Evolutionary conservation across 208 protist species (phyloP).

Genomic region (Sergeia podlipaevii): DNA sequence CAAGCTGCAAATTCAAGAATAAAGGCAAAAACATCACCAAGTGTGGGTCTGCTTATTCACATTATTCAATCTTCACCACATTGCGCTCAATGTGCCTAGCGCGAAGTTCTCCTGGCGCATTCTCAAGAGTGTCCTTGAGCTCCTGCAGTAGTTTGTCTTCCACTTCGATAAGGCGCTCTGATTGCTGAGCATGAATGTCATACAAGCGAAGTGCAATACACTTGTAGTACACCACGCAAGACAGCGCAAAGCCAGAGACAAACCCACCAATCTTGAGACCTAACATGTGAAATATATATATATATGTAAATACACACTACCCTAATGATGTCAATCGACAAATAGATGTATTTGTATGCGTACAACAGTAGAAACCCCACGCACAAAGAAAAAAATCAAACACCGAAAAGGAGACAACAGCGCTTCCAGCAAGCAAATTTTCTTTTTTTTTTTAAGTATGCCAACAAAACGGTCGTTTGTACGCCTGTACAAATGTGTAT

Average conservation of each 20-base stretch:
- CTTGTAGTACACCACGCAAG: conserved; percentile 41
- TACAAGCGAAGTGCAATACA: conserved; percentile 41
- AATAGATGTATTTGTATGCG: too few species aligned
- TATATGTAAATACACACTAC: neutral
- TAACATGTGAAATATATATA: conserved; percentile 27
- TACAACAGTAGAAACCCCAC: too few species aligned
- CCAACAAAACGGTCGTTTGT: too few species aligned
- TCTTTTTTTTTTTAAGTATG: too few species aligned
- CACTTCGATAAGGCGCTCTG: conserved; percentile 21
- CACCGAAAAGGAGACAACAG: too few species aligned
- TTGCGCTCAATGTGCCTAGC: neutral
- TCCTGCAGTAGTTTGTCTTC: conserved; percentile 23
- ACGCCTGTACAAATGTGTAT: too few species aligned
- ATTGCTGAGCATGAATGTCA: conserved; percentile 34
- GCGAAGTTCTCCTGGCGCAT: conserved; percentile 5
- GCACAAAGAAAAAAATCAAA: too few species aligned
- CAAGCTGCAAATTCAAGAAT: too few species aligned
- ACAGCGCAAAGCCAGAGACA: conserved; percentile 32
- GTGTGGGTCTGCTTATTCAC: neutral
- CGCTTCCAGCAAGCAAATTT: too few species aligned
- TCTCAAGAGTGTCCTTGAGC: conserved; percentile 12
- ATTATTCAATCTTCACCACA: neutral
- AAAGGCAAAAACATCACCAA: too few species aligned
- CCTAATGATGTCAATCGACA: too few species aligned
- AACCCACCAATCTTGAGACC: conserved; percentile 43